Evolutionary conservation across 352 stramenopile genomes (phyloP), one percentile per base, ranked within the genome.

Genomic region (Phytophthora constricta): DNA sequence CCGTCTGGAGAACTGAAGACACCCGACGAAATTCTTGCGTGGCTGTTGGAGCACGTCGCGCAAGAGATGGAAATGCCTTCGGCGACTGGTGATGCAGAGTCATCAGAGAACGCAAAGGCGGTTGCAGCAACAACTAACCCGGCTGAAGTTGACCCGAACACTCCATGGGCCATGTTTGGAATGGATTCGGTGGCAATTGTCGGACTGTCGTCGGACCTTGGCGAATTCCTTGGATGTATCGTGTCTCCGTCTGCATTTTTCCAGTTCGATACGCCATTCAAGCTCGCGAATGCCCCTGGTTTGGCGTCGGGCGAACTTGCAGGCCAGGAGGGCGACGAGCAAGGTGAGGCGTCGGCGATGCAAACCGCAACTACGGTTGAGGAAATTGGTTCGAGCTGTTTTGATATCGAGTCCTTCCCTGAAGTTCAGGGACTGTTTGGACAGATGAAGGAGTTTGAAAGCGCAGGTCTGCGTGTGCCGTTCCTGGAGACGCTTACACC

Each of bases 381-480:
- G 11, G 82, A 89, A 46, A 84, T 95, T 41, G 79, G 89, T 27
- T 65, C 70, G 22, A 89, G 74, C 41, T 92, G 78, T 62, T 95
- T 82, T 61, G 71, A 91, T 22, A 84, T 95, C 39, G 77, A 76
- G 0, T 61, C 62, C 13, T 91, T 95, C 55, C 77, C 87, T 0
- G 87, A 95, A 55, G 82, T 93, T 1, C 73, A 85, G 50, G 59
- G 70, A 4, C 72, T 95, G 4, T 79, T 82, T 27, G 69, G 65
- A 10, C 85, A 93, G 61, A 92, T 95, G 79, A 77, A 88, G 27
- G 76, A 95, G 60, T 90, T 95, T 41, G 73, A 89, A 45, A 65
- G 76, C 34, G 84, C 84, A n/a, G 87, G 87, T 28, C 69, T 95
- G 56, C 64, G 64, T 8, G 80, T 94, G 28, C 84, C 84, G 47